Evolutionary conservation across 495 filamentous ascomycete genomes (phyloP).

Genomic region (Chaetomium fimeti): DNA sequence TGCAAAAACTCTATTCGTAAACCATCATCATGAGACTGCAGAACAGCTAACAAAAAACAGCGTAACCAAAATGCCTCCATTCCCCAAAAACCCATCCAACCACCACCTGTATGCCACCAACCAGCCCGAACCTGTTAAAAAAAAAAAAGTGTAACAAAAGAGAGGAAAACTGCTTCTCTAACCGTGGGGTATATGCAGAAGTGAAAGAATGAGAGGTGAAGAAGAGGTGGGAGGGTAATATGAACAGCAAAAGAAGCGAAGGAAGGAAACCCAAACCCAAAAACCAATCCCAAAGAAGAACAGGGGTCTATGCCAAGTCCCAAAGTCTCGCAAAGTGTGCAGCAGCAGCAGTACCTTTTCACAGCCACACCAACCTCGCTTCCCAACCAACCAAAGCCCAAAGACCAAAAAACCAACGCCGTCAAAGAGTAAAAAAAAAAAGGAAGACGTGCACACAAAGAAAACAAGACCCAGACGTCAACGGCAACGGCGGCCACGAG

Average conservation of each 20-base stretch:
- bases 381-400: conserved; percentile 14
- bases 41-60: not conserved
- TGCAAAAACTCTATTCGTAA: not conserved
- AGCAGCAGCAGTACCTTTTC: not conserved
- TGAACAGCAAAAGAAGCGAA: conserved; percentile 1
- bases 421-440: not conserved
- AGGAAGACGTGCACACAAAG: not conserved
- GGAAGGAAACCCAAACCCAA: conserved; percentile 3
- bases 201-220: conserved; percentile 13
- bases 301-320: conserved; percentile 1
- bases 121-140: not conserved
- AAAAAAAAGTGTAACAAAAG: not conserved
- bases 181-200: conserved; percentile 23
- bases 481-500: not conserved
- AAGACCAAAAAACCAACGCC: conserved; percentile 4
- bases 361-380: conserved; percentile 13
- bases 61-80: not conserved
- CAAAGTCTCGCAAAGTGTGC: not conserved
- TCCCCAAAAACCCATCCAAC: not conserved
- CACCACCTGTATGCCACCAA: not conserved
- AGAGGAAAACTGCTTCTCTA: conserved; percentile 7
- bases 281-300: not conserved
- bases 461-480: not conserved
- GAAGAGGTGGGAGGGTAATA: conserved; percentile 3
- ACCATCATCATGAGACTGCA: not conserved